Evolutionary conservation across 352 stramenopile species (phyloP), one percentile per base, ranked within the genome.

Genomic region (Globisporangium orthogonon): DNA sequence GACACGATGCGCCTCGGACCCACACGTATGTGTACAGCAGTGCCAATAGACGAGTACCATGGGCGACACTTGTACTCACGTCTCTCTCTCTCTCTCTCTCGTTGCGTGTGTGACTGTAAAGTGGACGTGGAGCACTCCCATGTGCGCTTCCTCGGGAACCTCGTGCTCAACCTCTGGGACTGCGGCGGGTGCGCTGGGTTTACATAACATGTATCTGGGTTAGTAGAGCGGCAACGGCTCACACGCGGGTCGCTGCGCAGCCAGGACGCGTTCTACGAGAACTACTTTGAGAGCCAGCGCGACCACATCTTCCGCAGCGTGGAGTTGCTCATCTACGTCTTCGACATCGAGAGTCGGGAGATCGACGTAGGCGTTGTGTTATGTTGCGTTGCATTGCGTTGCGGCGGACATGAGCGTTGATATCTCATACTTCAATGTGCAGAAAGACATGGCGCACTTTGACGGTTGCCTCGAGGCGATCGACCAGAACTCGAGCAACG

Each of bases 81-180:
- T 17, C 37, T 13, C 37, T 17, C 37, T 6, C 10, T 54, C 31
- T 54, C 6, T 30, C 30, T 58, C 9, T 30, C 30, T 49, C 29
- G 35, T 33, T 23, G 18, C 48, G 14, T n/a, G n/a, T n/a, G n/a
- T n/a, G n/a, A n/a, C n/a, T n/a, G 47, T 47, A 33, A 65, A 96
- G 82, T 96, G 54, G 89, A 97, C 50, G 87, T 97, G 31, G 89
- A 97, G 69, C 88, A 97, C 62, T 94, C 84, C 61, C 85, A 96
- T 45, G 86, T 97, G 54, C 88, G 89, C 31, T 99, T 99, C 69
- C 76, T 99, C 0, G 97, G 97, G 35, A 98, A 99, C 63, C 76
- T 99, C 29, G 95, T 99, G 49, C 78, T 99, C 28, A 99, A 99
- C 75, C 74, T 99, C 35, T 99, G 97, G 97, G 97, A 99, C 74